Base-by-base conservation (phyloP, 2,329 filamentous ascomycete genomes). In the Alternaria panax region DNA sequence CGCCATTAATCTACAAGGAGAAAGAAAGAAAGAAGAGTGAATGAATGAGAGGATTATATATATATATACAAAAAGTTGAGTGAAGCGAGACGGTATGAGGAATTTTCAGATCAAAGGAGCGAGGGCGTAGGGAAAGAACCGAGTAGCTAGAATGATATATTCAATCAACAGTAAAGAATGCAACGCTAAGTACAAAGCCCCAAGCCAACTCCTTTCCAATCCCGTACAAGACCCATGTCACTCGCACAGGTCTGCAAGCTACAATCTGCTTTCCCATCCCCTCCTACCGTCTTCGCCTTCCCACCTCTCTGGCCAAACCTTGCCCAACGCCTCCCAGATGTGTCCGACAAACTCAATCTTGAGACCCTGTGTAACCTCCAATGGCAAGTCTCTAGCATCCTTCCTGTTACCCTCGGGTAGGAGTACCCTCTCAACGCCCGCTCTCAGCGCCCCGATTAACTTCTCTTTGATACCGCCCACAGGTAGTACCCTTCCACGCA, bases 391-490 rank as follows among this genome's bases (percentile, higher is more conserved):
- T 78, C 91, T 91, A 59, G 91, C 90, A 75, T 99, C 95, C 80
- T 98, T 98, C 64, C 89, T 86, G 77, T 99, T 99, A 68, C 92
- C 90, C 30, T 90, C 86, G 3, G 95, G 95, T 7, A 99, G 82
- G 60, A 99, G 78, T 7, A 99, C 94, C 30, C 92, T 94, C 85
- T 97, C 96, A 62, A 99, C 94, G 27, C 95, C 95, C 2, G 95
- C 95, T 55, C 94, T 87, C 74, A 96, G 84, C 8, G 95, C 95
- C 22, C 95, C 95, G 74, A 99, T 98, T 53, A 98, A 85, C 80
- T 99, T 99, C 86, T 99, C 94, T 81, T 98, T 97, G 81, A 99
- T 98, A 18, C 95, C 95, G 53, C 95, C 95, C 34, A 99, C 95
- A 25, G 94, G 92, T 80, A 95, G 92, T 57, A 99, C 91, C 65